Conservation (phyloP, 106 monocot genomes). For the Phalaenopsis aphrodite region DNA sequence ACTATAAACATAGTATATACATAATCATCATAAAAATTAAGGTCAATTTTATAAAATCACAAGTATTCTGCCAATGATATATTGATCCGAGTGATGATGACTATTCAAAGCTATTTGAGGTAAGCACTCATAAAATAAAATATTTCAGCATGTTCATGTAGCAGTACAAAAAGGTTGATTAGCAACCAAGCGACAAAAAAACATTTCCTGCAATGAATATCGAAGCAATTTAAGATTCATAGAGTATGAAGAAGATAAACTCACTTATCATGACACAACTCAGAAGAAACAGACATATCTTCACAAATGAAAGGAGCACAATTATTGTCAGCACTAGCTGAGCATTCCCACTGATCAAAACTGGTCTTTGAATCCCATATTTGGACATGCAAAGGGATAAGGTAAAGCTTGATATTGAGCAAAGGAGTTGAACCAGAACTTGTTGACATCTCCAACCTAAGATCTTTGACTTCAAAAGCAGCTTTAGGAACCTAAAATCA, state of each 20-base stretch:
- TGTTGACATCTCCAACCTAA: conserved; percentile 62
- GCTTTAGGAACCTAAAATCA: conserved; percentile 63
- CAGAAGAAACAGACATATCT: conserved; percentile 53
- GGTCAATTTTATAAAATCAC: neutral
- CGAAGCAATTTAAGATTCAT: neutral
- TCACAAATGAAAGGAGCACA: conserved; percentile 58
- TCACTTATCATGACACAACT: conserved; percentile 74
- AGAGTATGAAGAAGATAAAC: conserved; percentile 7
- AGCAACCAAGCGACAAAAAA: neutral
- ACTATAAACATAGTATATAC: neutral
- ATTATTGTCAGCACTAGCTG: conserved; percentile 21
- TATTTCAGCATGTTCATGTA: conserved; percentile 2
- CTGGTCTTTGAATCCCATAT: conserved; percentile 23
- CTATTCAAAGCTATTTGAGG: no score
- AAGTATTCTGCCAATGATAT: no score
- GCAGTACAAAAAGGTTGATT: neutral
- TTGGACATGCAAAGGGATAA: conserved; percentile 58
- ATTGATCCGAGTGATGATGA: neutral
- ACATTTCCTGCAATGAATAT: neutral
- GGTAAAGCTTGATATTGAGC: conserved; percentile 53
- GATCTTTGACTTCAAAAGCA: conserved; percentile 62
- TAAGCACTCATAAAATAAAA: neutral
- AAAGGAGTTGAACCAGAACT: conserved; percentile 48
- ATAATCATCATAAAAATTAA: neutral
- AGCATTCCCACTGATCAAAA: conserved; percentile 31